Percentiles rank a stretch among this genome's conserved stretches.
Conservation (phyloP, 768 basidiomycete genomes). For the Cantharellus cinnabarinus region DNA sequence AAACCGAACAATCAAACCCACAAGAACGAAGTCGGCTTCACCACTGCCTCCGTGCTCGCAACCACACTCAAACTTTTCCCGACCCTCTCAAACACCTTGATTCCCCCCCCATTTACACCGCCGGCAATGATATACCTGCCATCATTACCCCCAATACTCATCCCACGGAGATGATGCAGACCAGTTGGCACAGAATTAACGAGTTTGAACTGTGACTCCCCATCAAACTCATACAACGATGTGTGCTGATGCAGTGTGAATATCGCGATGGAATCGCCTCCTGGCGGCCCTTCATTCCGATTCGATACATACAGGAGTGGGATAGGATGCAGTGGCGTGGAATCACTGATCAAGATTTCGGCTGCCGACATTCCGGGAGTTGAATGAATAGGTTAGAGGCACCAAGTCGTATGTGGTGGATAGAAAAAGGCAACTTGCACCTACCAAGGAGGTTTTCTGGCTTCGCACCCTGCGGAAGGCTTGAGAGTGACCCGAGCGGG, state of each 20-base stretch:
- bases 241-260: conserved; percentile 24
- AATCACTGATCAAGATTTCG: conserved; percentile 41
- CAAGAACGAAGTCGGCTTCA: conserved; percentile 10
- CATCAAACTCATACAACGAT: conserved; percentile 16
- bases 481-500: conserved; percentile 8
- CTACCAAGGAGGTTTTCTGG: conserved; percentile 7
- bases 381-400: background rate
- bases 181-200: conserved; percentile 20
- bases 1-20: conserved; percentile 4
- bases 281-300: conserved; percentile 46
- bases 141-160: conserved; percentile 42
- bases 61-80: conserved; percentile 17
- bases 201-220: conserved; percentile 40
- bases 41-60: conserved; percentile 8
- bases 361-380: conserved; percentile 18
- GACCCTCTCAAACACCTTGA: conserved; percentile 49
- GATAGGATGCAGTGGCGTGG: conserved; percentile 30
- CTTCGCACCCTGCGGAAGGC: conserved; percentile 25
- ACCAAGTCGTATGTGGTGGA: background rate
- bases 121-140: conserved; percentile 46
- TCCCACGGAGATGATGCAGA: conserved; percentile 46
- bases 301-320: conserved; percentile 56
- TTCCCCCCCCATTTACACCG: conserved; percentile 40
- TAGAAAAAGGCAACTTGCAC: background rate
- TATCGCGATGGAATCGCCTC: conserved; percentile 54